These are phyloP conservation scores for Pichia sp. DNA, from an alignment of 1,139 yeast species.

Conservation along the genomic window DNA sequence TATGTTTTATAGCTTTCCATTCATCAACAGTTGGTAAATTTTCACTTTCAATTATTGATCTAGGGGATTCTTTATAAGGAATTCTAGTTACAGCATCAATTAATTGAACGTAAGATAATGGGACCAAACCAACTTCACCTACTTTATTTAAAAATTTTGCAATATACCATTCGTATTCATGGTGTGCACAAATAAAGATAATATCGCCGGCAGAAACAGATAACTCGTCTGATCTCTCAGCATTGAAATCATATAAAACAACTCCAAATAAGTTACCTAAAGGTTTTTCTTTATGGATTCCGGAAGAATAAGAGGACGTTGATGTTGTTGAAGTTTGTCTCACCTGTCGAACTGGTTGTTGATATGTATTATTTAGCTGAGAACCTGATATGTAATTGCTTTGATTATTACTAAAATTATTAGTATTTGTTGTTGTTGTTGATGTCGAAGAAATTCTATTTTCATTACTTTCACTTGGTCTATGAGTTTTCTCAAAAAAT, in stretches of 20 bases:
- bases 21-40: conserved; percentile 88
- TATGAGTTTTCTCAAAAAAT: conserved; percentile 56
- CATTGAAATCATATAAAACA: conserved; percentile 75
- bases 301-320: conserved; percentile 1
- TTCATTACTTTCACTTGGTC: conserved; percentile 12
- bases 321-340: conserved; percentile 5
- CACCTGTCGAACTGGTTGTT: too few relatives aligned
- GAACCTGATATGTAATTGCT: background rate
- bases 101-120: conserved; percentile 82
- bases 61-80: conserved; percentile 36
- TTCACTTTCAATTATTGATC: conserved; percentile 50
- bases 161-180: conserved; percentile 94
- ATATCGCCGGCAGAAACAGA: conserved; percentile 82
- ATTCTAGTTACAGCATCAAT: conserved; percentile 67
- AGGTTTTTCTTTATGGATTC: conserved; percentile 8
- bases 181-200: conserved; percentile 90
- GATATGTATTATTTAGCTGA: background rate
- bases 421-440: too few relatives aligned
- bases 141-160: conserved; percentile 92
- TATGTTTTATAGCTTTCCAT: conserved; percentile 90
- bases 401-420: background rate
- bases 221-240: conserved; percentile 86
- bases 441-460: conserved; percentile 17
- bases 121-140: conserved; percentile 97
- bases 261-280: conserved; percentile 46